Conservation (phyloP, 75 land plant genomes). For the Ceratopteris richardii region DNA sequence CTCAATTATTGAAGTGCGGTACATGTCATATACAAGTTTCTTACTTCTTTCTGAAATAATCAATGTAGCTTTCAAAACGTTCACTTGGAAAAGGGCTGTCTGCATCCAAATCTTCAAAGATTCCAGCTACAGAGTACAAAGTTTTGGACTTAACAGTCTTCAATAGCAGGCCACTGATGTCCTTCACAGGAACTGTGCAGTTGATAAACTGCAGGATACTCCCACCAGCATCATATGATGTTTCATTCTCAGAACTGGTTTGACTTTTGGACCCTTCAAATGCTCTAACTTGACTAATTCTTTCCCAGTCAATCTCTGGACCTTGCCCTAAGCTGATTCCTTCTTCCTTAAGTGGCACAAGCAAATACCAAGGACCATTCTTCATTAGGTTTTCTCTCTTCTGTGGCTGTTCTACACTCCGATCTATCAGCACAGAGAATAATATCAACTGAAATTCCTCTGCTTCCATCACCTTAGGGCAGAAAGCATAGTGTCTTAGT, state of each 20-base stretch:
- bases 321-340: slow-evolving; percentile 4
- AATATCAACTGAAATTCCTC: slow-evolving; percentile 54
- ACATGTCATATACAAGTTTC: slow-evolving; percentile 20
- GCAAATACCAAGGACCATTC: background rate
- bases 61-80: slow-evolving; percentile 25
- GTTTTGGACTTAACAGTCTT: slow-evolving; percentile 36
- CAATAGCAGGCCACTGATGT: slow-evolving; percentile 49
- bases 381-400: background rate
- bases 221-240: background rate
- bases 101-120: slow-evolving; percentile 46
- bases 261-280: slow-evolving; percentile 33
- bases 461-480: slow-evolving; percentile 37
- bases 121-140: slow-evolving; percentile 55
- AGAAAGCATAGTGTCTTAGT: no score
- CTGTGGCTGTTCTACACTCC: slow-evolving; percentile 1
- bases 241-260: background rate
- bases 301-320: slow-evolving; percentile 55
- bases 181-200: slow-evolving; percentile 25
- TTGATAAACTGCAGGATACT: slow-evolving; percentile 38
- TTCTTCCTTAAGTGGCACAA: background rate
- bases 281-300: slow-evolving; percentile 40
- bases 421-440: slow-evolving; percentile 55
- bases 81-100: slow-evolving; percentile 31
- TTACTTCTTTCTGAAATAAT: slow-evolving; percentile 44
- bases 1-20: no score